Conservation (phyloP, 768 basidiomycete species). For the Gyrodon lividus region DNA sequence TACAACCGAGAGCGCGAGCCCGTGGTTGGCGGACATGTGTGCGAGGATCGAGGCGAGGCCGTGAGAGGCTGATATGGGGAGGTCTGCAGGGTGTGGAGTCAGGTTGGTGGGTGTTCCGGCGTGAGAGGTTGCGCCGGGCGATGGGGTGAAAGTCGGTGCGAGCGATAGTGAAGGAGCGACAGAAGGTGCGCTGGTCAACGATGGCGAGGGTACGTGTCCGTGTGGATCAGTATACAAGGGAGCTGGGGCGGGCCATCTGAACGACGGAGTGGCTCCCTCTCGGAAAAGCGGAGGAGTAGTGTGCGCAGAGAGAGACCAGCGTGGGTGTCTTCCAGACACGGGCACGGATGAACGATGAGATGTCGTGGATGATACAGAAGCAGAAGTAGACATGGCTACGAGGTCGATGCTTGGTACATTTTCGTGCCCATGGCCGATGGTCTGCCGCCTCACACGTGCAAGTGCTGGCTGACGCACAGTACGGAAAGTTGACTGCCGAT, state of each 20-base stretch:
- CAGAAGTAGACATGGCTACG: constrained; percentile 11
- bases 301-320: constrained; percentile 20
- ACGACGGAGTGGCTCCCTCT: neutral
- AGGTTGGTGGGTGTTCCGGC: neutral
- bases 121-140: neutral
- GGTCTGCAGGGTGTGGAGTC: constrained; percentile 12
- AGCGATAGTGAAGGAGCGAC: neutral
- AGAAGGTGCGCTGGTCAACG: neutral
- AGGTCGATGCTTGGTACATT: constrained; percentile 25
- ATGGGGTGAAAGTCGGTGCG: neutral
- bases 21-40: constrained; percentile 46
- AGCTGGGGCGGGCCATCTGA: neutral
- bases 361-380: constrained; percentile 7
- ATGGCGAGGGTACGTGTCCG: neutral
- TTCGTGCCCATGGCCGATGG: constrained; percentile 2
- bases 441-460: constrained; percentile 17
- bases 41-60: constrained; percentile 35
- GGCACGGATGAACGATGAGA: constrained; percentile 12
- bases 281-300: constrained; percentile 4
- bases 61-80: constrained; percentile 16
- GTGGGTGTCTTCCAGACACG: constrained; percentile 1
- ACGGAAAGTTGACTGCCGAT: neutral
- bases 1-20: constrained; percentile 42
- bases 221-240: neutral
- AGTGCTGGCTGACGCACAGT: constrained; percentile 9